phyloP scores from a whole-genome alignment of 2,329 filamentous ascomycete species.

The Tolypocladium cylindrosporum region DNA sequence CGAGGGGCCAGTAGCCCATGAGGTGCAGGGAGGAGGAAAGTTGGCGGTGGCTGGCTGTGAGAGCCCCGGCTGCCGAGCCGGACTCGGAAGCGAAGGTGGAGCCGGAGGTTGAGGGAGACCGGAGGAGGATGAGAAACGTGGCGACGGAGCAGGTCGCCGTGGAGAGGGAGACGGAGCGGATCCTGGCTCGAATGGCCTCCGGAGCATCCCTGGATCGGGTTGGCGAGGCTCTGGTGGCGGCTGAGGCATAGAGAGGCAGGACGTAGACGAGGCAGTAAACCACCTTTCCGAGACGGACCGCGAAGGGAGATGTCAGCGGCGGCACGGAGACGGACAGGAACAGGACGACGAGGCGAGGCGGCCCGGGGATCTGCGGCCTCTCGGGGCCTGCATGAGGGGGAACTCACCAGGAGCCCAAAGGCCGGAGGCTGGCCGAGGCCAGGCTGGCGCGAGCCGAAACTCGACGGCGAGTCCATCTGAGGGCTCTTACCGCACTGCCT shows the following conservation, averaged over 20 bases:
- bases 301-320: slow-evolving; percentile 1
- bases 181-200: slow-evolving; percentile 77
- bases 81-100: not conserved
- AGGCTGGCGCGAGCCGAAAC: not conserved
- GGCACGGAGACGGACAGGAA: not conserved
- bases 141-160: slow-evolving; percentile 57
- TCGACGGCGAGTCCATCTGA: not conserved
- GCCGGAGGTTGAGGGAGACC: not conserved
- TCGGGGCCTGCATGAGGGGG: not conserved
- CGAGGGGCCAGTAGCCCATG: slow-evolving; percentile 74
- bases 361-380: not conserved
- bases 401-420: slow-evolving; percentile 19
- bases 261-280: slow-evolving; percentile 86
- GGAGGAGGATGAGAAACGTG: slow-evolving; percentile 54
- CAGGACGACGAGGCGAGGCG: not conserved
- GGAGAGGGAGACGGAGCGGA: slow-evolving; percentile 68
- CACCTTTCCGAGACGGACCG: slow-evolving; percentile 30
- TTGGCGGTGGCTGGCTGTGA: not conserved
- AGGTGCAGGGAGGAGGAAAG: slow-evolving; percentile 38
- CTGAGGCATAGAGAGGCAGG: slow-evolving; percentile 77
- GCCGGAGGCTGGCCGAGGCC: slow-evolving; percentile 12
- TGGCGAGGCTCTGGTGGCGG: slow-evolving; percentile 68
- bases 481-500: not conserved
- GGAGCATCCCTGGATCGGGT: slow-evolving; percentile 78
- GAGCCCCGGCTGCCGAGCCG: not conserved